Evolutionary conservation across 1,139 yeast species (phyloP).

Genomic region (Kodamaea alishanica): DNA sequence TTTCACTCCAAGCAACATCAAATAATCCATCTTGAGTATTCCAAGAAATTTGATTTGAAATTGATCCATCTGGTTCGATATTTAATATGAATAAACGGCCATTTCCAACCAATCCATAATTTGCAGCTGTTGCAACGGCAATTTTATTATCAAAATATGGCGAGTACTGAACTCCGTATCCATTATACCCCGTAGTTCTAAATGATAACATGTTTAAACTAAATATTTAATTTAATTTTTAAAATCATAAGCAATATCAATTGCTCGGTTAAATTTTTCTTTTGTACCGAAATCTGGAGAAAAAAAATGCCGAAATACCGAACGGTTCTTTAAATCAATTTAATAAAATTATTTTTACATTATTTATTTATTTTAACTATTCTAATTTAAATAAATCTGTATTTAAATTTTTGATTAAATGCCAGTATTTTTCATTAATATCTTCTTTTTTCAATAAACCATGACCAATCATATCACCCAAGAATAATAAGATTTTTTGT

Average conservation of each 20-base stretch:
- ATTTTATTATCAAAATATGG: slow-evolving; percentile 87
- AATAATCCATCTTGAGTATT: slow-evolving; percentile 93
- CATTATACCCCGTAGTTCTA: slow-evolving; percentile 79
- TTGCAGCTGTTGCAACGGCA: slow-evolving; percentile 89
- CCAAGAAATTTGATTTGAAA: slow-evolving; percentile 56
- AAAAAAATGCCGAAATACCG: background rate
- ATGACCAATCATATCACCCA: slow-evolving; percentile 70
- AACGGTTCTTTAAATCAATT: background rate
- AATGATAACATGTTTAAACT: slow-evolving; percentile 58
- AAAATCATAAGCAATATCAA: background rate
- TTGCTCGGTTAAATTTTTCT: background rate
- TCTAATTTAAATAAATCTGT: slow-evolving; percentile 29
- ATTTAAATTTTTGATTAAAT: slow-evolving; percentile 41
- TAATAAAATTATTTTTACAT: background rate
- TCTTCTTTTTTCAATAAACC: slow-evolving; percentile 47
- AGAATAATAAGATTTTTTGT: slow-evolving; percentile 67
- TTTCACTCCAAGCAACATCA: slow-evolving; percentile 86
- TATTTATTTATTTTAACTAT: background rate
- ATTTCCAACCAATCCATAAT: slow-evolving; percentile 92
- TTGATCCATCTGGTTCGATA: slow-evolving; percentile 62
- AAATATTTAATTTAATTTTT: background rate
- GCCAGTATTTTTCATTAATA: slow-evolving; percentile 23
- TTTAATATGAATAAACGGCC: slow-evolving; percentile 73
- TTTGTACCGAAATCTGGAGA: background rate
- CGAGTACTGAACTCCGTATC: slow-evolving; percentile 84